A percentile compares a stretch with the other conserved stretches of the same genome.
Conservation (phyloP, 2,329 filamentous ascomycete species). For the Curvularia sp. region DNA sequence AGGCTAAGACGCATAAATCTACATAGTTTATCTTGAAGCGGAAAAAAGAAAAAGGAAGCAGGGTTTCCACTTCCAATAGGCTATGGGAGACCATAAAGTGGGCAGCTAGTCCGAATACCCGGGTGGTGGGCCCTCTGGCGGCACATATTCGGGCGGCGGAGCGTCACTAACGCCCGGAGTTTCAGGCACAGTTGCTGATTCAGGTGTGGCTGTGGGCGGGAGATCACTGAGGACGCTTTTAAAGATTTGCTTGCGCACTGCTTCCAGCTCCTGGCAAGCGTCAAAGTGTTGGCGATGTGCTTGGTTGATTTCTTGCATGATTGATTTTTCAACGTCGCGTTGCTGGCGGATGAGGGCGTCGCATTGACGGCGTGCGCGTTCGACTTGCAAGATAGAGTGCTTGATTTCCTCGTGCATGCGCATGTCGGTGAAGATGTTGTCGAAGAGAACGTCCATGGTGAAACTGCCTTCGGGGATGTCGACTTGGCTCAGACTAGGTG, state of each 20-base stretch:
- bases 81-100: not conserved
- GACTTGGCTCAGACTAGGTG: conserved; percentile 51
- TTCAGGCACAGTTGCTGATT: not conserved
- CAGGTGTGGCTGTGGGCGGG: not conserved
- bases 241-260: conserved; percentile 55
- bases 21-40: no score
- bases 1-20: no score
- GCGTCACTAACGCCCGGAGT: not conserved
- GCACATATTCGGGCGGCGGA: conserved; percentile 22
- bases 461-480: conserved; percentile 56
- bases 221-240: conserved; percentile 29
- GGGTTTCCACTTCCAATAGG: no score
- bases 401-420: conserved; percentile 62
- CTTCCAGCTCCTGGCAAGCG: conserved; percentile 53
- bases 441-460: conserved; percentile 62
- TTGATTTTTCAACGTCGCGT: conserved; percentile 38
- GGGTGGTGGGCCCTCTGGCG: conserved; percentile 11
- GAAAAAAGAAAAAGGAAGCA: no score
- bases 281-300: conserved; percentile 42
- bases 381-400: conserved; percentile 48
- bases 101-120: conserved; percentile 7
- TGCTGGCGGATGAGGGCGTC: conserved; percentile 46
- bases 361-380: conserved; percentile 27
- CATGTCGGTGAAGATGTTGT: conserved; percentile 62
- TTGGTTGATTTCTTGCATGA: conserved; percentile 34